Evolutionary conservation across 2,329 filamentous ascomycete genomes (phyloP).

Genomic region (Cadophora sp.): DNA sequence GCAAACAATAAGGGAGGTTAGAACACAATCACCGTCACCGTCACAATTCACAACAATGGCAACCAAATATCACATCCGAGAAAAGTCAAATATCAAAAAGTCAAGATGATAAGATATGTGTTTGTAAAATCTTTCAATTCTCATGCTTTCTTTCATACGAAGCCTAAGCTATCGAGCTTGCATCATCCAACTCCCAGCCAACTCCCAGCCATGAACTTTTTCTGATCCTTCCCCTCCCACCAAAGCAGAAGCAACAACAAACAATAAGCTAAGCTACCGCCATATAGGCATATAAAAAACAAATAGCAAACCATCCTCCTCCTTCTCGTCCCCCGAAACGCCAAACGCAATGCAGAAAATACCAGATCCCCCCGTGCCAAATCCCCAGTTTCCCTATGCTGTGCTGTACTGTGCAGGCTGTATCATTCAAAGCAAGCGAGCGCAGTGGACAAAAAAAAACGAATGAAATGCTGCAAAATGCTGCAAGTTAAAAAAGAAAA

Average conservation of each 20-base stretch:
- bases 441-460: conserved; percentile 4
- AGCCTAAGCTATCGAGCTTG: too few species aligned
- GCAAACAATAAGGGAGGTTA: too few species aligned
- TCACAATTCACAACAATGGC: too few species aligned
- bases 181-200: too few species aligned
- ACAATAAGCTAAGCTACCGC: conserved; percentile 1
- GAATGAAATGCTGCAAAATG: neutral
- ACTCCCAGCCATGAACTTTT: neutral
- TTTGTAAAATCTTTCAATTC: neutral
- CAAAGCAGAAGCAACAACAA: neutral
- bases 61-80: too few species aligned
- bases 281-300: conserved; percentile 16
- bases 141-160: neutral
- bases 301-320: conserved; percentile 1
- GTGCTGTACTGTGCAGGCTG: conserved; percentile 9
- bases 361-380: conserved; percentile 5
- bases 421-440: neutral
- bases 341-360: conserved; percentile 31
- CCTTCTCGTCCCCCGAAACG: conserved; percentile 13
- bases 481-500: neutral
- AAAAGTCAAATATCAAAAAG: too few species aligned
- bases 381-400: neutral
- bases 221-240: neutral
- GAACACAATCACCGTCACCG: too few species aligned
- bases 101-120: too few species aligned